Evolutionary conservation across 768 basidiomycete species (phyloP), one percentile per base, ranked within the genome.

Genomic region (Suillus weaverae): DNA sequence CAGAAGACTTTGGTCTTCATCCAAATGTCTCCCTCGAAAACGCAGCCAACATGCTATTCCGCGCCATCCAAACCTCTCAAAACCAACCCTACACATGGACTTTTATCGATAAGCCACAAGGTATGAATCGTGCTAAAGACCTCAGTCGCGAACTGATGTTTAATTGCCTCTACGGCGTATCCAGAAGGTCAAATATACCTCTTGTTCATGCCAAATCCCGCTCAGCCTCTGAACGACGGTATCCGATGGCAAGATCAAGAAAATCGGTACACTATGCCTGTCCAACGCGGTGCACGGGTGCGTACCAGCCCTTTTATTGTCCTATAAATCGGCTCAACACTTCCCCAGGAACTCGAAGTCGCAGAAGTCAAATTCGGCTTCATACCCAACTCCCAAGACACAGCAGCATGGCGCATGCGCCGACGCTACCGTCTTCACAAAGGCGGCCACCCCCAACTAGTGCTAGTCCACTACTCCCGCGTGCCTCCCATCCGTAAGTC

Each of bases 241-340:
- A 81, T 94, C 63, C 86, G 90, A 48, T 95, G 84, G 72, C 86
- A 89, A 68, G 92, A 93, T 64, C 77, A 85, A 61, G 92, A 94
- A 71, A 83, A 83, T 50, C 85, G 86, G 68, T 86, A 81, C 70
- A 75, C 77, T 43, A 44, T 75, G n/a, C 60, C 62, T 26, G 81
- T 89, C 6, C 81, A 86, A 36, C 79, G 79, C 56, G 84, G 81
- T 11, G 79, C 77, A 66, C 86, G 87, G 66, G 90, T 90, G 74
- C 71, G 88, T 78, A 14, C 61, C 59, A 3, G 26, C 5, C 30
- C 44, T 60, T 57, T 14, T n/a, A 16, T 43, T 9, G 13, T 35
- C 5, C 22, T 61, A 41, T 60, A 8, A 39, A 14, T 2, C 4
- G 11, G 4, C 35, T 59, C 26, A 77, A 5, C 20, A 10, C 6